Evolutionary conservation across 164 flowering plant genomes (phyloP).

Genomic region (Nymphaea colorata): DNA sequence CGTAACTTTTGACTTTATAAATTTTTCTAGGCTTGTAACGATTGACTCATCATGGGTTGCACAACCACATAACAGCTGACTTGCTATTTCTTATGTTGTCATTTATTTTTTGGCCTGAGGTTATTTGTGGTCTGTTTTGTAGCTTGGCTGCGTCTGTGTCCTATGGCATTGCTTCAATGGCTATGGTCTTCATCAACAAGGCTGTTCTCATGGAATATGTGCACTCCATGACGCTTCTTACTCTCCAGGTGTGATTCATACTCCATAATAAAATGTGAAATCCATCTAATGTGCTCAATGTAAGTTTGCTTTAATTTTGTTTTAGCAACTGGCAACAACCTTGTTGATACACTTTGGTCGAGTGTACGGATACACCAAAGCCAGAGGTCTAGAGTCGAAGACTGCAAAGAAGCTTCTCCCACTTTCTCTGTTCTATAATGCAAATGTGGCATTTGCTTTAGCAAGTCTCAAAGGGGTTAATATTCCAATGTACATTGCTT

Average conservation of each 20-base stretch:
- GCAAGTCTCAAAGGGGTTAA: constrained; percentile 98
- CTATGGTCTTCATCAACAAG: constrained; percentile 97
- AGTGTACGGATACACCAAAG: constrained; percentile 59
- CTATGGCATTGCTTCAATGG: constrained; percentile 96
- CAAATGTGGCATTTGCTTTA: constrained; percentile 92
- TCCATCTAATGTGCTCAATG: not conserved
- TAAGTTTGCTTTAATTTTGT: constrained; percentile 1
- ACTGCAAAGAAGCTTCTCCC: constrained; percentile 78
- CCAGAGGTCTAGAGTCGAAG: constrained; percentile 35
- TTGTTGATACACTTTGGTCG: constrained; percentile 76
- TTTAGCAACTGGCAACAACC: constrained; percentile 79
- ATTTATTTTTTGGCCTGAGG: not conserved
- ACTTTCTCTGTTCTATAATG: constrained; percentile 83
- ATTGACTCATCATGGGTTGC: no score
- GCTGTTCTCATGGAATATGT: constrained; percentile 87
- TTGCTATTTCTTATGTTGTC: not conserved
- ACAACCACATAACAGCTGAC: no score
- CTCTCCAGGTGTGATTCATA: constrained; percentile 49
- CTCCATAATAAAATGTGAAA: no score
- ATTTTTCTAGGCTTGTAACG: no score
- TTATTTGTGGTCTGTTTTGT: constrained; percentile 6
- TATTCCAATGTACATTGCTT: constrained; percentile 98
- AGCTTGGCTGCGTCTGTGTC: constrained; percentile 80
- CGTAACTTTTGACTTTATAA: no score
- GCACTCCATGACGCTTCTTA: constrained; percentile 86